Conservation (phyloP, 192 early-diverging fungal species). For the Coemansia interrupta region DNA sequence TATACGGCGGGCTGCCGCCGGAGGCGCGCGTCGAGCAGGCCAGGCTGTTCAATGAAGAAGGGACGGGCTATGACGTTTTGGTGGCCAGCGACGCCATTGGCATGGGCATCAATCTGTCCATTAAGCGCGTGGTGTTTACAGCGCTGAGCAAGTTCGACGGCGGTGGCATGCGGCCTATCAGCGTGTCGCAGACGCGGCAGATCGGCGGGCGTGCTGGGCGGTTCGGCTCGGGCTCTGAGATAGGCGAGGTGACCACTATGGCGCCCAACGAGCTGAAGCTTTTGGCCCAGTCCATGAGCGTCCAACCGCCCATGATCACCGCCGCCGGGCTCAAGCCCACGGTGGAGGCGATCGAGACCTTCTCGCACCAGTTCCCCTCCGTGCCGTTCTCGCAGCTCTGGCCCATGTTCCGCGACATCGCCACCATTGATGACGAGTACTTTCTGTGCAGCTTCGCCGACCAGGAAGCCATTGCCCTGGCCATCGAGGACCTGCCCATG, state of each 20-base stretch:
- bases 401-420: conserved; percentile 71
- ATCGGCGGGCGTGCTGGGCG: conserved; percentile 92
- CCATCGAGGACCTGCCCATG: conserved; percentile 60
- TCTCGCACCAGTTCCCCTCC: conserved; percentile 65
- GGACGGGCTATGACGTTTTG: conserved; percentile 72
- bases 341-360: conserved; percentile 72
- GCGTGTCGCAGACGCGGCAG: conserved; percentile 81
- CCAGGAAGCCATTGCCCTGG: conserved; percentile 62
- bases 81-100: conserved; percentile 96
- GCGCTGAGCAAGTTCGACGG: conserved; percentile 81
- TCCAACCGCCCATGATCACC: conserved; percentile 30
- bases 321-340: conserved; percentile 73
- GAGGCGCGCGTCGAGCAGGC: conserved; percentile 89
- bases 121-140: conserved; percentile 85
- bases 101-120: conserved; percentile 96
- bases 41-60: conserved; percentile 81
- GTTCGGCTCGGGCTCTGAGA: conserved; percentile 64
- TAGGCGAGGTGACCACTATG: conserved; percentile 69
- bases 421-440: conserved; percentile 63
- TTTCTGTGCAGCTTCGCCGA: conserved; percentile 72
- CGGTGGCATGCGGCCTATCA: conserved; percentile 44
- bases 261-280: conserved; percentile 12
- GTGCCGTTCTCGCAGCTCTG: conserved; percentile 61
- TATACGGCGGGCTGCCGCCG: conserved; percentile 91
- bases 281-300: conserved; percentile 20